A percentile compares a stretch with the other conserved stretches of the same genome.
Evolutionary conservation across 371 early-diverging fungal genomes (phyloP).

Genomic region (Apophysomyces ossiformis): DNA sequence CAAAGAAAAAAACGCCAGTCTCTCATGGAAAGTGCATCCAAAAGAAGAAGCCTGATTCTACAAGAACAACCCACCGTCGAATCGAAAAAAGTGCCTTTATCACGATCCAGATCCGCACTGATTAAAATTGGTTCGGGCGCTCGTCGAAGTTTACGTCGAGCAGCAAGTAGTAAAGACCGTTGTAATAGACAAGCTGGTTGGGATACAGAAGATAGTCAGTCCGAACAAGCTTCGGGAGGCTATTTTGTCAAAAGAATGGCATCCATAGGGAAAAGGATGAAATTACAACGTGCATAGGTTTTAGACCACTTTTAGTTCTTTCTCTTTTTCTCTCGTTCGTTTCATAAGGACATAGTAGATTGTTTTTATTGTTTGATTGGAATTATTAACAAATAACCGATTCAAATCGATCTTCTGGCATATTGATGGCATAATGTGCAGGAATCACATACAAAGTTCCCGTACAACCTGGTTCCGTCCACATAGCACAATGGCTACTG

Average conservation of each 20-base stretch:
- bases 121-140: slow-evolving; percentile 42
- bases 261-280: slow-evolving; percentile 36
- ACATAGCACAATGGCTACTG: slow-evolving; percentile 41
- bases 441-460: slow-evolving; percentile 43
- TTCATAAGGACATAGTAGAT: not conserved
- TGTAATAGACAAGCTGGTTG: slow-evolving; percentile 18
- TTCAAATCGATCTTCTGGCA: slow-evolving; percentile 28
- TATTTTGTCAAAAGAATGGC: slow-evolving; percentile 47
- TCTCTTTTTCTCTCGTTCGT: not conserved
- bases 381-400: slow-evolving; percentile 37
- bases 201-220: slow-evolving; percentile 1
- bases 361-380: not conserved
- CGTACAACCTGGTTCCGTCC: slow-evolving; percentile 38
- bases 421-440: slow-evolving; percentile 42
- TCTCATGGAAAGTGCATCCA: slow-evolving; percentile 44
- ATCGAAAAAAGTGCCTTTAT: slow-evolving; percentile 19
- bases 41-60: slow-evolving; percentile 28
- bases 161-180: slow-evolving; percentile 19
- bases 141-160: slow-evolving; percentile 11
- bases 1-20: slow-evolving; percentile 42
- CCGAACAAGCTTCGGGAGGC: slow-evolving; percentile 10
- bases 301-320: not conserved
- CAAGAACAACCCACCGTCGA: slow-evolving; percentile 15
- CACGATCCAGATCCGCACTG: slow-evolving; percentile 33
- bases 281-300: slow-evolving; percentile 23